Conservation (phyloP, 2,329 filamentous ascomycete genomes). For the Diaporthe amygdali region DNA sequence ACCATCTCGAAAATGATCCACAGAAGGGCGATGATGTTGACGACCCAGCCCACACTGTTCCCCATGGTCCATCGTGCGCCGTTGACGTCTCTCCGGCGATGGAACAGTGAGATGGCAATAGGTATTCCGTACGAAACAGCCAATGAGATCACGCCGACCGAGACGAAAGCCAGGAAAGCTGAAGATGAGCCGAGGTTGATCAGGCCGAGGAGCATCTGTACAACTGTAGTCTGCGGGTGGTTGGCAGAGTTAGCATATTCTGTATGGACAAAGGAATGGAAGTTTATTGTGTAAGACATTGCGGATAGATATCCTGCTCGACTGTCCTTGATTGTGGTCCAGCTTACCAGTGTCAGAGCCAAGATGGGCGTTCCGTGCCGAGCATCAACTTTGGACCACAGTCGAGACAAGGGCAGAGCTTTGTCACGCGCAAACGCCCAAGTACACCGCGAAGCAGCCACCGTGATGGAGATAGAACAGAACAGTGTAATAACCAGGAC, state of each 20-base stretch:
- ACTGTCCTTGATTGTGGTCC: too few species aligned
- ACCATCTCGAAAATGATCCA: constrained; percentile 60
- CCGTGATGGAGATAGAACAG: constrained; percentile 69
- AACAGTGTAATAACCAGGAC: constrained; percentile 62
- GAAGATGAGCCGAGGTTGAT: constrained; percentile 64
- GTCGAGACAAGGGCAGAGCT: constrained; percentile 55
- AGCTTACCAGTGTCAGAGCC: constrained; percentile 52
- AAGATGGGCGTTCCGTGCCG: constrained; percentile 60
- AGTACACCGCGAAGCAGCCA: constrained; percentile 69
- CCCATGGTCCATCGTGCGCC: constrained; percentile 55
- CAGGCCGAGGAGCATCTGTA: constrained; percentile 59
- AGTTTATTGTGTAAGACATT: too few species aligned
- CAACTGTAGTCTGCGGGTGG: constrained; percentile 44
- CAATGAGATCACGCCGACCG: constrained; percentile 61
- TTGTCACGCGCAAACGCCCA: constrained; percentile 68
- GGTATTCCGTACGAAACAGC: constrained; percentile 62
- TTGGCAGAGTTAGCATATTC: background rate
- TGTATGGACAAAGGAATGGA: fast-evolving
- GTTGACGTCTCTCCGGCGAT: constrained; percentile 51
- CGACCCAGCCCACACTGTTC: constrained; percentile 42
- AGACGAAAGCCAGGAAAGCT: constrained; percentile 62
- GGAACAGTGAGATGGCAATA: constrained; percentile 54
- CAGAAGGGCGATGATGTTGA: constrained; percentile 50
- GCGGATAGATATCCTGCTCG: too few species aligned
- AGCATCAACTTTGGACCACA: constrained; percentile 58